Percentiles rank a stretch among this genome's conserved stretches.
Conservation (phyloP, 2,329 filamentous ascomycete species). For the Alternaria panax region DNA sequence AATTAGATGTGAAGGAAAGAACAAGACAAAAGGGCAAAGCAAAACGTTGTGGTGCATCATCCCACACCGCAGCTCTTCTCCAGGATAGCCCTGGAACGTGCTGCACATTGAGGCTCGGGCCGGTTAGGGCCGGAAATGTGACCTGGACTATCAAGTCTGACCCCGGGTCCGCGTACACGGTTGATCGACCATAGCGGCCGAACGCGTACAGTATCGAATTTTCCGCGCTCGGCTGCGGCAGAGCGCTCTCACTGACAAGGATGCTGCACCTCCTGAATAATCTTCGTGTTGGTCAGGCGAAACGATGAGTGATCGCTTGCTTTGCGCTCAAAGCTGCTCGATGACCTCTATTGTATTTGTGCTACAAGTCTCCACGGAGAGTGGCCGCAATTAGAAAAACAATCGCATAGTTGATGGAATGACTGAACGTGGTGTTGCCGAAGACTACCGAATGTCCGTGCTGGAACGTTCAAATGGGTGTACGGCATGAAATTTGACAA, state of each 20-base stretch:
- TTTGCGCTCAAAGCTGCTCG: constrained; percentile 13
- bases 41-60: constrained; percentile 20
- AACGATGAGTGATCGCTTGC: constrained; percentile 16
- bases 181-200: constrained; percentile 41
- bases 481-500: constrained; percentile 39
- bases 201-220: constrained; percentile 26
- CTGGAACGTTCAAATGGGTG: constrained; percentile 38
- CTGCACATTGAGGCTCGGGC: constrained; percentile 39
- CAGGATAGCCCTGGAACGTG: constrained; percentile 26
- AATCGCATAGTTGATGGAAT: constrained; percentile 26
- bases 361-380: constrained; percentile 29
- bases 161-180: constrained; percentile 28
- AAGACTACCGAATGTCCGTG: constrained; percentile 41
- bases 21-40: constrained; percentile 12
- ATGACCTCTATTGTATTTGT: constrained; percentile 34
- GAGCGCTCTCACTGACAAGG: constrained; percentile 19
- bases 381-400: constrained; percentile 32
- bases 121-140: constrained; percentile 40
- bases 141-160: constrained; percentile 26
- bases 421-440: constrained; percentile 31
- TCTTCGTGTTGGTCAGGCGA: constrained; percentile 20
- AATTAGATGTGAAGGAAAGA: neutral
- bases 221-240: constrained; percentile 28
- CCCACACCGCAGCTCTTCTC: constrained; percentile 9
- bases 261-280: constrained; percentile 18